phyloP scores from a whole-genome alignment of 2,329 filamentous ascomycete species.

The Ceratocystis diversiconidia region DNA sequence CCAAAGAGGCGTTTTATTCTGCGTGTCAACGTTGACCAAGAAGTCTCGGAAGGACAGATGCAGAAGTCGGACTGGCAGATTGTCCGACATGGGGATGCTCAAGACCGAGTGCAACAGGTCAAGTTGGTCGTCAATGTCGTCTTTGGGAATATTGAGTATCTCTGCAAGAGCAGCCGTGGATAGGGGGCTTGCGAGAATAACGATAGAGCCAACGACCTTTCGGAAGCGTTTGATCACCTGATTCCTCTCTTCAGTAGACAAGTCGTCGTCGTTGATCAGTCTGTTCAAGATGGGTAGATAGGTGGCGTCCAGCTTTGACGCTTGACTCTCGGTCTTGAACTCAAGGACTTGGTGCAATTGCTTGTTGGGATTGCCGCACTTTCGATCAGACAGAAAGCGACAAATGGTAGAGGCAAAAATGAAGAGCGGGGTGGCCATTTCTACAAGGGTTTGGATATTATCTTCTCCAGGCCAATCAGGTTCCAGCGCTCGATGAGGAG shows the following conservation, averaged over 20 bases:
- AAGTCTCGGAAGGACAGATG: neutral
- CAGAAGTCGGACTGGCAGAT: neutral
- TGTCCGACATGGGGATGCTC: neutral
- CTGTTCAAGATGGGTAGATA: neutral
- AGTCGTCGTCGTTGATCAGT: neutral
- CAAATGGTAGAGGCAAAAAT: neutral
- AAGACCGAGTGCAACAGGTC: neutral
- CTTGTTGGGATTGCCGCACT: neutral
- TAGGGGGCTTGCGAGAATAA: neutral
- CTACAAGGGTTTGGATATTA: neutral
- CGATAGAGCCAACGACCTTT: neutral
- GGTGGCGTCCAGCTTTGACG: neutral
- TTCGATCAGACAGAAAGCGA: neutral
- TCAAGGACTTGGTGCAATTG: neutral
- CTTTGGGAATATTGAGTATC: neutral
- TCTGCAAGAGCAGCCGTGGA: neutral
- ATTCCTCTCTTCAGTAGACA: neutral
- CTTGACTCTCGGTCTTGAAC: neutral
- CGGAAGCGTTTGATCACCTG: neutral
- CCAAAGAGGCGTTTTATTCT: neutral
- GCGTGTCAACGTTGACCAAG: neutral
- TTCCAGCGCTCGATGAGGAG: neutral
- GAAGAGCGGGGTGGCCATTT: neutral
- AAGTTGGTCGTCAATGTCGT: neutral
- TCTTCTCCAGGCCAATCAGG: neutral